Conservation (phyloP, 495 filamentous ascomycete species). For the Podospora anserina region DNA sequence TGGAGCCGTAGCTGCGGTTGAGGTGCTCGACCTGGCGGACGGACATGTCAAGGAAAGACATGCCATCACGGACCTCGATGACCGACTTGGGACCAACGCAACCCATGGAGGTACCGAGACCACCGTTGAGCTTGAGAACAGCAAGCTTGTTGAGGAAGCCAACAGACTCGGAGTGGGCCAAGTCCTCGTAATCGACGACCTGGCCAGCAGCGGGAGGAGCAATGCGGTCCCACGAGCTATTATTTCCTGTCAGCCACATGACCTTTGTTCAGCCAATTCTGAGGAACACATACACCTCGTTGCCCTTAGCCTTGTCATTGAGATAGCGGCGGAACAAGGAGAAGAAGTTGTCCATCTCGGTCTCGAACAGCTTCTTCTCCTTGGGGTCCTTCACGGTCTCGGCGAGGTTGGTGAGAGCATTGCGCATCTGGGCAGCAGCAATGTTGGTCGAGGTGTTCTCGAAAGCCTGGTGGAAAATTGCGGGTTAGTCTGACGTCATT, state of each 20-base stretch:
- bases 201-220: conserved; percentile 84
- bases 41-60: conserved; percentile 99
- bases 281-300: conserved; percentile 59
- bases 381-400: conserved; percentile 80
- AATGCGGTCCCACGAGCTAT: conserved; percentile 87
- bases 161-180: conserved; percentile 81
- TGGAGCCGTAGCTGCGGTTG: conserved; percentile 95
- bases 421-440: conserved; percentile 97
- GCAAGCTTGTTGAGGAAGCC: conserved; percentile 96
- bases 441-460: conserved; percentile 99
- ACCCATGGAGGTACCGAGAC: conserved; percentile 99
- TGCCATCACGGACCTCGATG: conserved; percentile 99
- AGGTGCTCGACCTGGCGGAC: conserved; percentile 99
- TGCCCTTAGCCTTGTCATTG: conserved; percentile 98
- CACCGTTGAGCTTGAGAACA: conserved; percentile 98
- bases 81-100: conserved; percentile 99
- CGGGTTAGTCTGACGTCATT: conserved; percentile 20
- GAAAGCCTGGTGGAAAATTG: conserved; percentile 67
- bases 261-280: background rate
- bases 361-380: conserved; percentile 93
- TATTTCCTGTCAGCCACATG: conserved; percentile 22
- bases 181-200: conserved; percentile 87
- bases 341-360: conserved; percentile 99
- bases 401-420: conserved; percentile 86
- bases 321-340: conserved; percentile 95